A percentile compares a stretch with the other conserved stretches of the same genome.
Conservation (phyloP, 1,139 yeast species). For the Scheffersomyces stambukii region DNA sequence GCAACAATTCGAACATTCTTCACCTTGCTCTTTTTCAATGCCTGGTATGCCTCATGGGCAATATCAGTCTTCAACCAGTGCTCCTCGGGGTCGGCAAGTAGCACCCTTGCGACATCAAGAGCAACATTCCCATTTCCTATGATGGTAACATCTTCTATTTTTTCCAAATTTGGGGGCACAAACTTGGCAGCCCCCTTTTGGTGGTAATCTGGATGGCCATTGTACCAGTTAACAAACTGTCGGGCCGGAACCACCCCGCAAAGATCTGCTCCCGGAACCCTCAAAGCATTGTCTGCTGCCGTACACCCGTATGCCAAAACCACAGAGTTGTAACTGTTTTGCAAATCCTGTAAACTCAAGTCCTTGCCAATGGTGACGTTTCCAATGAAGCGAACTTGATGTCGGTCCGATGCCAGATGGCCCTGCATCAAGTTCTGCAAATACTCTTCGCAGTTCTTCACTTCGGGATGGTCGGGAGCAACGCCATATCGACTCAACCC, state of each 20-base stretch:
- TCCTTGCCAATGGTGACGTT: constrained; percentile 65
- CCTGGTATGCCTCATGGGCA: constrained; percentile 53
- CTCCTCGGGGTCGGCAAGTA: constrained; percentile 51
- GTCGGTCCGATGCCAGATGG: constrained; percentile 12
- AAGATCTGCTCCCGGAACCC: constrained; percentile 57
- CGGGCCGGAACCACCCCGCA: constrained; percentile 79
- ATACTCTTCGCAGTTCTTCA: constrained; percentile 82
- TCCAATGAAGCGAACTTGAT: constrained; percentile 65
- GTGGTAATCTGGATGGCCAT: constrained; percentile 70
- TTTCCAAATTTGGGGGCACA: constrained; percentile 50
- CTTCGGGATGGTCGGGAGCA: constrained; percentile 99
- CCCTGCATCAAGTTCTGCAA: constrained; percentile 57
- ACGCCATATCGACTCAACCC: constrained; percentile 93
- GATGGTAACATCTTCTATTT: constrained; percentile 64
- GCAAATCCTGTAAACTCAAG: constrained; percentile 45
- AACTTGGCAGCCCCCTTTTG: constrained; percentile 24
- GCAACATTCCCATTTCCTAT: constrained; percentile 99
- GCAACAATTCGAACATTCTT: constrained; percentile 71
- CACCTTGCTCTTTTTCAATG: constrained; percentile 50
- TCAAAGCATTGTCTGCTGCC: constrained; percentile 50
- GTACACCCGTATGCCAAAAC: constrained; percentile 83
- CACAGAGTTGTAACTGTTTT: constrained; percentile 61
- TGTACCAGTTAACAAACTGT: constrained; percentile 93
- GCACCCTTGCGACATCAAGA: constrained; percentile 78
- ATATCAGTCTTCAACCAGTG: constrained; percentile 77